A percentile compares a stretch with the other conserved stretches of the same genome.
phyloP scores from a whole-genome alignment of 768 basidiomycete species.

The Kondoa subrosea region DNA sequence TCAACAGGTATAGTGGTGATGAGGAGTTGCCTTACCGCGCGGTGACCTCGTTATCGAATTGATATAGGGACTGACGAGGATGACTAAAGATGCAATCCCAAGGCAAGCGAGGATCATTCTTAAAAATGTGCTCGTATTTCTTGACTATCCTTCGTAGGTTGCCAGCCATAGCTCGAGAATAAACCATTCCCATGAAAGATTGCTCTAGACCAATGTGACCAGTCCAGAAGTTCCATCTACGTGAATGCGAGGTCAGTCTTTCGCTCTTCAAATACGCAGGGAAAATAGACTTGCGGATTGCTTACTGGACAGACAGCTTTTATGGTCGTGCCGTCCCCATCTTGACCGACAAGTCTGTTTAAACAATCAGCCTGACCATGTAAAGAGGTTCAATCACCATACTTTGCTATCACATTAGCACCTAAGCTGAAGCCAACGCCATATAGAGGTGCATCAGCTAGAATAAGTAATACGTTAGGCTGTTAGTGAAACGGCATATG shows the following conservation, averaged over 20 bases:
- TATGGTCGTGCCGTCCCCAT: conserved; percentile 49
- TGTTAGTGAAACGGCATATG: not conserved
- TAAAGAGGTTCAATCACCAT: not conserved
- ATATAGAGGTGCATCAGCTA: not conserved
- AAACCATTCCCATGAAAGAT: conserved; percentile 45
- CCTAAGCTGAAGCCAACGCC: not conserved
- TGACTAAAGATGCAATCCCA: conserved; percentile 20
- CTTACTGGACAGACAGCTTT: conserved; percentile 50
- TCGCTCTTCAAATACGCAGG: conserved; percentile 12
- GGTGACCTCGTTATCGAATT: conserved; percentile 39
- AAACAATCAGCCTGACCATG: not conserved
- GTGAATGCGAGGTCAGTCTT: too few relatives aligned
- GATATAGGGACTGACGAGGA: conserved; percentile 23
- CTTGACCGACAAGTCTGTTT: conserved; percentile 46
- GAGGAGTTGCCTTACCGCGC: too few relatives aligned
- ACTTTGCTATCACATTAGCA: not conserved
- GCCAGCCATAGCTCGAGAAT: conserved; percentile 60
- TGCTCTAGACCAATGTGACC: conserved; percentile 17
- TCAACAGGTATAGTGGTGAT: too few relatives aligned
- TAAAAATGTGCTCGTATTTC: conserved; percentile 9
- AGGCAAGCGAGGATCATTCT: conserved; percentile 13
- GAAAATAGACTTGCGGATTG: conserved; percentile 44
- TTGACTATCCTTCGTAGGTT: conserved; percentile 38
- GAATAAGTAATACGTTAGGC: not conserved
- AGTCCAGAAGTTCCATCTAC: conserved; percentile 31